phyloP scores from a whole-genome alignment of 768 basidiomycete genomes.

The Lactifluus piperatus region DNA sequence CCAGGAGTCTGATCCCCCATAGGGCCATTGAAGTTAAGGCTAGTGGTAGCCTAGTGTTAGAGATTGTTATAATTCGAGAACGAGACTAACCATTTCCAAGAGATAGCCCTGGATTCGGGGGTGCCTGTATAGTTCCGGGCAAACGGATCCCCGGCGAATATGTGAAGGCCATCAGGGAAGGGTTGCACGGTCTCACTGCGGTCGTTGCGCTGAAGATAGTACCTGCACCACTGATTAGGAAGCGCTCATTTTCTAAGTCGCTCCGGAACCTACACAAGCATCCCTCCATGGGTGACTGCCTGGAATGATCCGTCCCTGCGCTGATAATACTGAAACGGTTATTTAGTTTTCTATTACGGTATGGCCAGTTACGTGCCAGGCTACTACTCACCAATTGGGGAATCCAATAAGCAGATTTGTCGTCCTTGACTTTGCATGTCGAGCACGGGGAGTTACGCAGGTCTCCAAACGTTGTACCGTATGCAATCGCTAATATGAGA shows the following conservation, averaged over 20 bases:
- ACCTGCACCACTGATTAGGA: conserved; percentile 1
- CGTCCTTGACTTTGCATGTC: conserved; percentile 17
- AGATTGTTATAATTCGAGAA: conserved; percentile 1
- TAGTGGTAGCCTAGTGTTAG: not conserved
- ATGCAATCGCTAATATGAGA: conserved; percentile 3
- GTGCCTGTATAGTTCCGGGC: conserved; percentile 23
- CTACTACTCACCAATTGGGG: conserved; percentile 4
- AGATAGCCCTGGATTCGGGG: conserved; percentile 19
- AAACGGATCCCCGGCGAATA: conserved; percentile 24
- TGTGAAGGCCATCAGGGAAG: conserved; percentile 22
- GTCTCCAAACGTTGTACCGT: conserved; percentile 6
- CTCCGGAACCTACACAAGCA: conserved; percentile 12
- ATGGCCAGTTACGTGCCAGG: not conserved
- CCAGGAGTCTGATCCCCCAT: conserved; percentile 10
- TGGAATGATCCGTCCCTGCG: conserved; percentile 3
- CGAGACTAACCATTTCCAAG: conserved; percentile 21
- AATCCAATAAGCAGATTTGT: conserved; percentile 18
- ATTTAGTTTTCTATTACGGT: not conserved
- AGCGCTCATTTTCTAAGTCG: not conserved
- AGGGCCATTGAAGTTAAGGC: conserved; percentile 6
- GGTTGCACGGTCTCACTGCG: conserved; percentile 4
- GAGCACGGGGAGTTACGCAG: conserved; percentile 10
- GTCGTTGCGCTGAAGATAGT: conserved; percentile 10
- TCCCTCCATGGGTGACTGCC: conserved; percentile 12
- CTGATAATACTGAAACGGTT: conserved; percentile 14